Evolutionary conservation across 1,139 yeast genomes (phyloP).

Genomic region (Debaryomycetaceae sp.): DNA sequence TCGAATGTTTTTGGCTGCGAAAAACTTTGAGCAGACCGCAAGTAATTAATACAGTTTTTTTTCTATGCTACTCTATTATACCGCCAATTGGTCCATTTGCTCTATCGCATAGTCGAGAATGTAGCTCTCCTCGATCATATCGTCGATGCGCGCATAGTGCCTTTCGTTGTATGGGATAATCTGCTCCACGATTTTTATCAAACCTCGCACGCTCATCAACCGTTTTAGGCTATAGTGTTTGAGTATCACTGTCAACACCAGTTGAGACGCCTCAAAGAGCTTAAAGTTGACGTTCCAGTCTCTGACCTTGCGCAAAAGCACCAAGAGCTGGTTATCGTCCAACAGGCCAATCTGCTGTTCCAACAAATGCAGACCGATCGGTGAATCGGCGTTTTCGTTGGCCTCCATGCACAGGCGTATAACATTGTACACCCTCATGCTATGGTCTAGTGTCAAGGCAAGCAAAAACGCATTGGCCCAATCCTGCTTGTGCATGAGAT

Average conservation of each 20-base stretch:
- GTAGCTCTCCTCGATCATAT: conserved; percentile 73
- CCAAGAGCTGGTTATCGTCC: conserved; percentile 46
- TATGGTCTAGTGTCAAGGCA: conserved; percentile 78
- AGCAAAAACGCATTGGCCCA: conserved; percentile 85
- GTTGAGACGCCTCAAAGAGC: conserved; percentile 73
- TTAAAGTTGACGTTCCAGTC: conserved; percentile 93
- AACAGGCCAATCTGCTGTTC: conserved; percentile 56
- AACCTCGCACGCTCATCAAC: conserved; percentile 55
- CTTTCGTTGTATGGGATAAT: conserved; percentile 81
- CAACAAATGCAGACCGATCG: conserved; percentile 51
- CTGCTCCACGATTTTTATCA: conserved; percentile 59
- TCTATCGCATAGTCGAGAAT: conserved; percentile 75
- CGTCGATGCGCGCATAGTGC: conserved; percentile 68
- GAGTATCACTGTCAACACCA: conserved; percentile 55
- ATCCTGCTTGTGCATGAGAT: conserved; percentile 57
- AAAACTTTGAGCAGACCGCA: too few species aligned
- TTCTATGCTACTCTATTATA: conserved; percentile 2
- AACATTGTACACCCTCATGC: conserved; percentile 71
- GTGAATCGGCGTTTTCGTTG: conserved; percentile 34
- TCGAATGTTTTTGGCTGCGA: too few species aligned
- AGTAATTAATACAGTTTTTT: too few species aligned
- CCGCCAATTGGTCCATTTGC: conserved; percentile 47
- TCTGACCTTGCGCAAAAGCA: conserved; percentile 62
- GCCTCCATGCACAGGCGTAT: conserved; percentile 39
- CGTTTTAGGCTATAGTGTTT: conserved; percentile 41